Base-by-base conservation (phyloP, 495 filamentous ascomycete species). In the Penicillium egyptiacum region DNA sequence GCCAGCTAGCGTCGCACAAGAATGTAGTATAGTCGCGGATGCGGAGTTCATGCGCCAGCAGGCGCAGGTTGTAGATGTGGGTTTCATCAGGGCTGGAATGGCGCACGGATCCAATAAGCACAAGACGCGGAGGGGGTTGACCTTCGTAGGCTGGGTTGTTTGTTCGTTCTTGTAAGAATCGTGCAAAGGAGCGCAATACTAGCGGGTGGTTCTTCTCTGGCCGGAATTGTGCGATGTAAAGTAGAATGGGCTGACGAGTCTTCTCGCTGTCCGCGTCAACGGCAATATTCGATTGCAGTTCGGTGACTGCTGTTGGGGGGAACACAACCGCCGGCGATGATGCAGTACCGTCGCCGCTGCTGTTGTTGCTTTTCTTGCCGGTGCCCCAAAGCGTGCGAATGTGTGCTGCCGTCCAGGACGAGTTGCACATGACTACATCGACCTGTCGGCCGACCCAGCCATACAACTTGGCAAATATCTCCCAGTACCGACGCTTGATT, bases 161-260 rank as follows among this genome's bases (percentile, higher is more conserved):
- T 56, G 78, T 71, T 41, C 78, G 63, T 57, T 75, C 64, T 55
- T 75, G 63, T 35, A 86, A 71, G 66, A 94, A 89, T 44, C 86
- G 77, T 4, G 91, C 83, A 63, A 97, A 98, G 0, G 95, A 83
- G 55, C 88, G 81, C 20, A 98, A 73, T 25, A 98, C 83, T 8
- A 96, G 78, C 28, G 85, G 76, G 71, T 98, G 95, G 69, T 96
- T 96, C 77, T 98, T 98, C 68, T 98, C 94, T 0, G 94, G 92
- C 0, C 94, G 86, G 74, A 98, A 98, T 70, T 98, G 94, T 3
- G 94, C 94, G 52, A 98, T 96, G 75, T 95, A 98, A 6, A 98
- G 77, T 39, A 98, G 67, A 23, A 84, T 75, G 23, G 83, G 85
- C 65, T 88, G 79, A 30, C 94, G 85, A 37, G 68, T 68, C 60